Percentiles rank a stretch among this genome's conserved stretches.
phyloP scores from a whole-genome alignment of 306 rosid species.

The Hippophae gyantsensis region DNA sequence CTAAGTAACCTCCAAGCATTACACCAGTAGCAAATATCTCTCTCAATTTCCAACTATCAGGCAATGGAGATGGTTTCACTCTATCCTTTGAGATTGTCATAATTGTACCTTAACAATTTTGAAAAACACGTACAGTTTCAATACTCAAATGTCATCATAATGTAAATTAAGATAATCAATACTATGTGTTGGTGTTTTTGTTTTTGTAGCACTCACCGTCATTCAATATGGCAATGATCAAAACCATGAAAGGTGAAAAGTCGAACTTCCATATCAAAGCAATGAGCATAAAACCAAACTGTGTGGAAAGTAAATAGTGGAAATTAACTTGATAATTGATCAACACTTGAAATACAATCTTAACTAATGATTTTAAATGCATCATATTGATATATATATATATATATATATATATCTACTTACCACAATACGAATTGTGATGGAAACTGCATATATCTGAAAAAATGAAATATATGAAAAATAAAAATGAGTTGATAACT shows the following conservation, averaged over 20 bases:
- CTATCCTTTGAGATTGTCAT: conserved; percentile 99
- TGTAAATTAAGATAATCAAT: not conserved
- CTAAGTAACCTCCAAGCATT: conserved; percentile 93
- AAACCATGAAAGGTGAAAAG: conserved; percentile 97
- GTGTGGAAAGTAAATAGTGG: conserved; percentile 24
- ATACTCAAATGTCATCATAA: conserved; percentile 6
- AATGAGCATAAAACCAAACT: conserved; percentile 95
- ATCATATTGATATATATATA: not conserved
- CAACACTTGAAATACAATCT: too few species aligned
- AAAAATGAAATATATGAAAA: not conserved
- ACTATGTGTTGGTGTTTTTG: not conserved
- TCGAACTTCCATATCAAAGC: conserved; percentile 94
- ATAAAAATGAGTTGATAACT: conserved; percentile 3
- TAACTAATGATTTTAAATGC: too few species aligned
- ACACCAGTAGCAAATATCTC: conserved; percentile 94
- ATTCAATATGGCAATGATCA: conserved; percentile 89
- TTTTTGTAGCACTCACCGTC: conserved; percentile 53
- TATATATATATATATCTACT: conserved; percentile 16
- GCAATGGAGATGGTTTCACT: conserved; percentile 93
- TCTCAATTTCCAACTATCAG: conserved; percentile 92
- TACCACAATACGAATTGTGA: conserved; percentile 99
- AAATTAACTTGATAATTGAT: conserved; percentile 4
- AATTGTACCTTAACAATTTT: conserved; percentile 57
- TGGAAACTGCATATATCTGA: conserved; percentile 97
- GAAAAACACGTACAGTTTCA: conserved; percentile 18